Base-by-base conservation (phyloP, 768 basidiomycete genomes). In the Fomitopsis pulvina region DNA sequence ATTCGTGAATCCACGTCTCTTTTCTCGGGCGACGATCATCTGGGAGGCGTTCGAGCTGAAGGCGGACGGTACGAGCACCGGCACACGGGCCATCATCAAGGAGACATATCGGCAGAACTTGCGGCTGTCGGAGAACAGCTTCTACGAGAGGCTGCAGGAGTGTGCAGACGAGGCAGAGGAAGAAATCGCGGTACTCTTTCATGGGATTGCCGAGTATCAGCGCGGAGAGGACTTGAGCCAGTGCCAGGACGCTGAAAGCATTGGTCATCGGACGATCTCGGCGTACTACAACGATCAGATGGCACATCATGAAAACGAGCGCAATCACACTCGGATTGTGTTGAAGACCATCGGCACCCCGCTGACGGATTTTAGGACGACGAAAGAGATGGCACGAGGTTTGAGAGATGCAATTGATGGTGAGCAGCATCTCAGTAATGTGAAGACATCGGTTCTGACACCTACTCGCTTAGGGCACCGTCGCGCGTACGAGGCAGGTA, bases 381-480 rank as follows among this genome's bases (percentile, higher is more conserved):
- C 55, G 4, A 44, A 41, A 14, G 48, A 53, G 41, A 29, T 56
- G 28, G 47, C 52, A 3, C 20, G 25, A n/a, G 52, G 52, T 12
- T 43, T 56, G 6, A 38, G 42, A n/a, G 52, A 56, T 28, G 55
- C 52, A 1, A 51, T 56, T 9, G 18, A 28, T 18, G 55, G 55
- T 53, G 22, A 26, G 52, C 34, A 10, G 3, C 34, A 2, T 5
- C 43, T 38, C 12, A 14, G 3, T 11, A 30, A 2, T 20, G 16
- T 18, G 26, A 20, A 16, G 16, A 24, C 6, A 24, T 14, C 3
- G n/a, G 9, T 3, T 29, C 22, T 16, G n/a, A 44, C 24, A 44
- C 14, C 3, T n/a, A n/a, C n/a, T 14, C 14, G 29, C 29, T 47
- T 24, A 27, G 34, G 47, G 14, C 14, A 40, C 27, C 10, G 22